Evolutionary conservation across 495 filamentous ascomycete genomes (phyloP).

Genomic region (Neurospora hispaniola): DNA sequence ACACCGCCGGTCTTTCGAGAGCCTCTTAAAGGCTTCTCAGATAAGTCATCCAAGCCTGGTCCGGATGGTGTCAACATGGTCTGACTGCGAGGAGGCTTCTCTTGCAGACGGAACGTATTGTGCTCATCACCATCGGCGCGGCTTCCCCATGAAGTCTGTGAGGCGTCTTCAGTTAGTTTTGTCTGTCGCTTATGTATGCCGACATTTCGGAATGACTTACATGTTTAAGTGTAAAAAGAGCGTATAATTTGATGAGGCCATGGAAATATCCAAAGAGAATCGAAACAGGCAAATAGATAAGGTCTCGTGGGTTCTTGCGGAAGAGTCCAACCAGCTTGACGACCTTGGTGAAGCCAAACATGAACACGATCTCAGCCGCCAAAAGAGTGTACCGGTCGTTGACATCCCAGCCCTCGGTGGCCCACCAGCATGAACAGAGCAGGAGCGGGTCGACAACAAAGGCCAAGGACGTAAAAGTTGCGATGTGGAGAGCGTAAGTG

Average conservation of each 20-base stretch:
- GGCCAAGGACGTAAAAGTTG: slow-evolving; percentile 62
- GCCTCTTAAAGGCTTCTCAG: not conserved
- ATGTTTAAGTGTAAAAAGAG: slow-evolving; percentile 57
- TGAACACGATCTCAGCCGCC: slow-evolving; percentile 34
- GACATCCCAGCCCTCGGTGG: slow-evolving; percentile 32
- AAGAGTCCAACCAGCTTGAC: slow-evolving; percentile 70
- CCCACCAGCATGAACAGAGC: slow-evolving; percentile 44
- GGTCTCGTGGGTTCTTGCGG: slow-evolving; percentile 56
- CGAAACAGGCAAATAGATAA: slow-evolving; percentile 58
- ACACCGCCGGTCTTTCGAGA: not conserved
- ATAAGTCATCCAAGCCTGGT: slow-evolving; percentile 15
- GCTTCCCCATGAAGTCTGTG: slow-evolving; percentile 59
- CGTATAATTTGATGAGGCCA: slow-evolving; percentile 67
- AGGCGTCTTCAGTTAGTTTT: slow-evolving; percentile 14
- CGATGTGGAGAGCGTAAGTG: slow-evolving; percentile 64
- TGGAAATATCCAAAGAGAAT: slow-evolving; percentile 72
- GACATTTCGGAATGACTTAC: slow-evolving; percentile 32
- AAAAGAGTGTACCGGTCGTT: slow-evolving; percentile 35
- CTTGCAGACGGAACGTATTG: slow-evolving; percentile 45
- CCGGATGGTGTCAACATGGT: slow-evolving; percentile 36
- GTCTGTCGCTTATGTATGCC: not conserved
- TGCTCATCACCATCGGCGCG: slow-evolving; percentile 55
- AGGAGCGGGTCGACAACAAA: slow-evolving; percentile 54
- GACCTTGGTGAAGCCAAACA: slow-evolving; percentile 57
- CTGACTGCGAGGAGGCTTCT: slow-evolving; percentile 35